A percentile compares a stretch with the other conserved stretches of the same genome.
Evolutionary conservation across 805 yeast species (phyloP).

Genomic region (Nakazawaea ambrosiae): DNA sequence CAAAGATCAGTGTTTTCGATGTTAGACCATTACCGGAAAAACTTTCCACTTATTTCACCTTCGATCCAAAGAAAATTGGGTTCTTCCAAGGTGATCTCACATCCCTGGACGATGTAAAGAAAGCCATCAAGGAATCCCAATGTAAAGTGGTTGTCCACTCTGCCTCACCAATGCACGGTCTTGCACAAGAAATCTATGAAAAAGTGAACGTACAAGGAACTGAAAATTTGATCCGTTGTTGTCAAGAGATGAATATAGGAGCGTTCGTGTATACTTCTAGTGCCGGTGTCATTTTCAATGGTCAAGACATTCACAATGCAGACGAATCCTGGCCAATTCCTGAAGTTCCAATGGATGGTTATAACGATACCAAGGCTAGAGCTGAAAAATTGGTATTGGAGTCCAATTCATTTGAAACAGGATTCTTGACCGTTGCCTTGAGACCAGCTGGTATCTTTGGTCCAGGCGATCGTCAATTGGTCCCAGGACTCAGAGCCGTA

Average conservation of each 20-base stretch:
- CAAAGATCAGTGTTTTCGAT: conserved; percentile 81
- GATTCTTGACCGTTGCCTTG: conserved; percentile 72
- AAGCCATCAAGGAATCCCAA: conserved; percentile 49
- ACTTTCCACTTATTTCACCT: conserved; percentile 67
- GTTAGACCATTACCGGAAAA: conserved; percentile 79
- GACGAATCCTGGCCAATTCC: conserved; percentile 96
- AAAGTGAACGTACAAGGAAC: conserved; percentile 93
- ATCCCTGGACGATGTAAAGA: conserved; percentile 54
- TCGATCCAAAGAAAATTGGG: conserved; percentile 47
- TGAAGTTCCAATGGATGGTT: conserved; percentile 88
- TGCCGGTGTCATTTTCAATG: conserved; percentile 96
- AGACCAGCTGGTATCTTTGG: conserved; percentile 99
- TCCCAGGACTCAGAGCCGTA: conserved; percentile 84
- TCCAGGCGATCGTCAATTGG: conserved; percentile 95
- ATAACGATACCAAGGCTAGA: conserved; percentile 87
- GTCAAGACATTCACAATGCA: conserved; percentile 86
- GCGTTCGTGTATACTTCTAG: conserved; percentile 92
- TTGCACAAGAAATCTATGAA: conserved; percentile 72
- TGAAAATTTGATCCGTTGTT: conserved; percentile 57
- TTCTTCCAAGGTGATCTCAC: conserved; percentile 85
- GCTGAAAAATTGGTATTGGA: conserved; percentile 80
- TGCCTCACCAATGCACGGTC: conserved; percentile 94
- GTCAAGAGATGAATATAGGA: conserved; percentile 40
- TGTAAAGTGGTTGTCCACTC: conserved; percentile 87
- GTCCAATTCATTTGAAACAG: conserved; percentile 53